Evolutionary conservation across 139 green algal species (phyloP).

Genomic region (Desmodesmus armatus): DNA sequence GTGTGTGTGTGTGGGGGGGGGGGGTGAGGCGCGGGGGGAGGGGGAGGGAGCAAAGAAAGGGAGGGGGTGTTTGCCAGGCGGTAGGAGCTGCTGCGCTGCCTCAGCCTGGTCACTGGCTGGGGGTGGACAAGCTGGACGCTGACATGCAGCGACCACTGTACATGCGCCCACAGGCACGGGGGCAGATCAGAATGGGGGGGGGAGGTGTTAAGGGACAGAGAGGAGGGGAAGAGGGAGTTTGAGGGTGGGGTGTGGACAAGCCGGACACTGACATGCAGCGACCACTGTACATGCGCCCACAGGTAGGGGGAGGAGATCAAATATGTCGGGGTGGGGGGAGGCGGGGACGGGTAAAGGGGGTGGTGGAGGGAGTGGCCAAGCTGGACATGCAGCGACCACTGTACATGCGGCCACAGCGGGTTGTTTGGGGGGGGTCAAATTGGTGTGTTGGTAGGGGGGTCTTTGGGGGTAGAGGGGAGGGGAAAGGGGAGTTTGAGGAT

Average conservation of each 20-base stretch:
- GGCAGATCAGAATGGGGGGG: too few relatives aligned
- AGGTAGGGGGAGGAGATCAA: conserved; percentile 25
- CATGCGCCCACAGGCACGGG: conserved; percentile 83
- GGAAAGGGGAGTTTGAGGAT: too few relatives aligned
- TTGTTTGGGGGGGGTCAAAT: too few relatives aligned
- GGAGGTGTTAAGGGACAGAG: too few relatives aligned
- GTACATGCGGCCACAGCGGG: conserved; percentile 90
- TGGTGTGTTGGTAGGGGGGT: too few relatives aligned
- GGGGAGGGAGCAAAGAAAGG: too few relatives aligned
- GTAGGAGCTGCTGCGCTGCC: conserved; percentile 86
- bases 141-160: conserved; percentile 95
- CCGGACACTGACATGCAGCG: conserved; percentile 93
- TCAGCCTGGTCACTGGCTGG: conserved; percentile 91
- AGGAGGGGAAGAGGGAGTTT: background rate
- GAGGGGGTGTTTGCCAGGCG: conserved; percentile 94
- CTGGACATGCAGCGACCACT: conserved; percentile 94
- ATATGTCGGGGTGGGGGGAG: too few relatives aligned
- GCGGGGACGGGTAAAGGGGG: background rate
- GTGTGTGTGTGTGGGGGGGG: too few relatives aligned
- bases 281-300: conserved; percentile 94
- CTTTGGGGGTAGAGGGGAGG: too few relatives aligned
- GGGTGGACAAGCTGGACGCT: conserved; percentile 82
- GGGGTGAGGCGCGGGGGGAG: too few relatives aligned
- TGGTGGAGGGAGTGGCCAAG: background rate
- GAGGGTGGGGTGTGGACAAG: background rate